Conservation (phyloP, 176 grass and related monocot genomes). For the Phyllostachys edulis region DNA sequence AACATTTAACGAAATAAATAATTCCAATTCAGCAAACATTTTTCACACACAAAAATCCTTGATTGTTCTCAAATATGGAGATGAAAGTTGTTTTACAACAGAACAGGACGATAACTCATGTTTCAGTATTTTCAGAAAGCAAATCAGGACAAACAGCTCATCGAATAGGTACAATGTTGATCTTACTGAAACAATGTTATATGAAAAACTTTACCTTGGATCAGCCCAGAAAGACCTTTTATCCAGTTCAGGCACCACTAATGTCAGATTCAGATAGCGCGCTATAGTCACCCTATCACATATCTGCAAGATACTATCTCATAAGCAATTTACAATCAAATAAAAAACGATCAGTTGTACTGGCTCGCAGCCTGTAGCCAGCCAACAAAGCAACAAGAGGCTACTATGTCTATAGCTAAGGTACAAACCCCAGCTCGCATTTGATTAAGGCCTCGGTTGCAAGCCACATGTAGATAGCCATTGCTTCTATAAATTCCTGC, state of each 20-base stretch:
- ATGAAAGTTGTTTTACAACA: not conserved
- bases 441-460: conserved; percentile 95
- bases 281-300: conserved; percentile 98
- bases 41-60: conserved; percentile 1
- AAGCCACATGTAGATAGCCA: conserved; percentile 74
- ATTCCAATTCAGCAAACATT: not conserved
- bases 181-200: not conserved
- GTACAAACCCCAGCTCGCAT: conserved; percentile 89
- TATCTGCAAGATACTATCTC: conserved; percentile 55
- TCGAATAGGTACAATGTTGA: not conserved
- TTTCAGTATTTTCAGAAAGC: not conserved
- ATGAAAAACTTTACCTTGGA: conserved; percentile 59
- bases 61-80: not conserved
- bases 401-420: not conserved
- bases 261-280: conserved; percentile 74
- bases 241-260: conserved; percentile 92
- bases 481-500: conserved; percentile 91
- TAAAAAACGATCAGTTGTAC: not conserved
- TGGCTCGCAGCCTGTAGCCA: not conserved
- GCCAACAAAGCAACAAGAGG: not conserved
- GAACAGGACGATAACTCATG: not conserved
- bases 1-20: not conserved
- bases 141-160: not conserved
- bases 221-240: conserved; percentile 98
- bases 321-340: not conserved